These are phyloP conservation scores for Suillus discolor DNA, from an alignment of 768 basidiomycete species.

Conservation along the genomic window DNA sequence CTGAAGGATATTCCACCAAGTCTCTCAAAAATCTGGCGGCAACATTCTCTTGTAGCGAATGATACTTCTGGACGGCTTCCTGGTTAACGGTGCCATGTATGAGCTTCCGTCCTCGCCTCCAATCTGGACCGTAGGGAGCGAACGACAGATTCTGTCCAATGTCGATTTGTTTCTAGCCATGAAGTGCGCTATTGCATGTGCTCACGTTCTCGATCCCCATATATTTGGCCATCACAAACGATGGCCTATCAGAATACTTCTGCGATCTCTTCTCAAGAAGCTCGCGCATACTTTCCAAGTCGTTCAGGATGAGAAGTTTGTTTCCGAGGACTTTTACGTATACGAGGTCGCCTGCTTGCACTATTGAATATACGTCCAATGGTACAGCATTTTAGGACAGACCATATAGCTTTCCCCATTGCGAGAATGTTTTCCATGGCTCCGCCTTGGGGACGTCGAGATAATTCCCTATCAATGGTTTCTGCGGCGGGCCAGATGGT, in stretches of 20 bases:
- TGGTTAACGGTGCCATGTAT: constrained; percentile 2
- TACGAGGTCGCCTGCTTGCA: constrained; percentile 18
- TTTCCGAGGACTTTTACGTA: constrained; percentile 16
- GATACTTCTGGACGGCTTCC: constrained; percentile 12
- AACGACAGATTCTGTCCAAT: constrained; percentile 12
- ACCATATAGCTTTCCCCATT: constrained; percentile 22
- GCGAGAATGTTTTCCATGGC: constrained; percentile 26
- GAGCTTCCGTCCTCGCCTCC: constrained; percentile 16
- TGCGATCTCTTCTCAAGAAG: constrained; percentile 32
- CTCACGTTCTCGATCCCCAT: constrained; percentile 11
- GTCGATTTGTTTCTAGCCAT: neutral
- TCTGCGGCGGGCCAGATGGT: constrained; percentile 31
- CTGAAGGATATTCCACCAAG: constrained; percentile 9
- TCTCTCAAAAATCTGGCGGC: constrained; percentile 7
- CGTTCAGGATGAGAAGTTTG: constrained; percentile 25
- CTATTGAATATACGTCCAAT: neutral
- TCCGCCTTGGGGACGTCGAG: constrained; percentile 22
- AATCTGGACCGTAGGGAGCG: constrained; percentile 16
- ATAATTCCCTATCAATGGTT: constrained; percentile 30
- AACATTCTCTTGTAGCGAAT: constrained; percentile 11
- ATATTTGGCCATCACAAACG: constrained; percentile 13
- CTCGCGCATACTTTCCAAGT: constrained; percentile 28
- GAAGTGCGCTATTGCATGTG: neutral
- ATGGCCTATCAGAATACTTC: constrained; percentile 21
- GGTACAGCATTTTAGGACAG: neutral